phyloP scores from a whole-genome alignment of 805 yeast species.

The Kodamaea neixiangensis region DNA sequence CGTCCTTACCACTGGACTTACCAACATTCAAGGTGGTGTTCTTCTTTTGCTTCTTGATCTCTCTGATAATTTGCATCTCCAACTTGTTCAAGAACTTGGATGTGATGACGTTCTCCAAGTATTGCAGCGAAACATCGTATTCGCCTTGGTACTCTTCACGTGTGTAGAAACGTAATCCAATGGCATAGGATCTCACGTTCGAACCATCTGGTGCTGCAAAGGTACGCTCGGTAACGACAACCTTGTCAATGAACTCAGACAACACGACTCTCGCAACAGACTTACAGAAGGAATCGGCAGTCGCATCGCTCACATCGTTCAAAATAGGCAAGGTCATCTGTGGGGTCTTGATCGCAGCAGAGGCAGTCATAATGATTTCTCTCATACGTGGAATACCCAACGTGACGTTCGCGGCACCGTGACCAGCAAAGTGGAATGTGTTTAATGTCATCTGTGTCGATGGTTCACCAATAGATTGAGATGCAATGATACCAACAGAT shows the following conservation, averaged over 20 bases:
- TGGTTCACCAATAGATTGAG: constrained; percentile 98
- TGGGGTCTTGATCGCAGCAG: constrained; percentile 94
- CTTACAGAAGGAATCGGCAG: constrained; percentile 92
- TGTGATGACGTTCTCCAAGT: constrained; percentile 70
- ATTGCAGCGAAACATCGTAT: constrained; percentile 82
- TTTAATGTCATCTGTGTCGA: constrained; percentile 98
- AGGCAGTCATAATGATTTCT: constrained; percentile 99
- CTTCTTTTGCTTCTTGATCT: constrained; percentile 77
- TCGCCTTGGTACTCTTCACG: constrained; percentile 77
- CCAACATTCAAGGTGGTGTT: constrained; percentile 63
- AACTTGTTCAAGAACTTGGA: constrained; percentile 65
- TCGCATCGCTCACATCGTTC: constrained; percentile 75
- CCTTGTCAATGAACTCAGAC: constrained; percentile 85
- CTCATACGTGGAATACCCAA: constrained; percentile 99
- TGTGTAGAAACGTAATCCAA: constrained; percentile 75
- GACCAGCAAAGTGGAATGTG: constrained; percentile 99
- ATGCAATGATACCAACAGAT: constrained; percentile 96
- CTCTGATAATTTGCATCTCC: constrained; percentile 74
- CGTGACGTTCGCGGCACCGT: constrained; percentile 99
- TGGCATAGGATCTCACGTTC: constrained; percentile 69
- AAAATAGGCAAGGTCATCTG: constrained; percentile 93
- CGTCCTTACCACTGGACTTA: constrained; percentile 63
- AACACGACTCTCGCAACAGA: constrained; percentile 80
- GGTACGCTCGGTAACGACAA: constrained; percentile 85
- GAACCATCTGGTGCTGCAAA: constrained; percentile 53